Conservation (phyloP, 768 basidiomycete species). For the Porphyrellus cyaneotinctus region DNA sequence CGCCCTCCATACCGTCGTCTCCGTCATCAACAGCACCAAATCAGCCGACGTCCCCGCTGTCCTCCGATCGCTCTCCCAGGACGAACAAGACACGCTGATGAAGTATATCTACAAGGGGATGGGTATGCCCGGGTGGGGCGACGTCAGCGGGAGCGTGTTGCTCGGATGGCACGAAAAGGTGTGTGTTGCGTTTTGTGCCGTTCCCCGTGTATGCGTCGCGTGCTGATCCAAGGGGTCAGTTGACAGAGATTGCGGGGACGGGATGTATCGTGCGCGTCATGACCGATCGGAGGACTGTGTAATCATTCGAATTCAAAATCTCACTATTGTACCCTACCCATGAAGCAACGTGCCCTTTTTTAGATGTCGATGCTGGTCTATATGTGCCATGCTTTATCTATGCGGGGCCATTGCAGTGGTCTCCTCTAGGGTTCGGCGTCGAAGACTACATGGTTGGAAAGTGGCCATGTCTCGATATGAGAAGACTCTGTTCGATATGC, state of each 20-base stretch:
- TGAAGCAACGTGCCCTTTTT: too few species aligned
- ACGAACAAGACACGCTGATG: constrained; percentile 89
- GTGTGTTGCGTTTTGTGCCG: neutral
- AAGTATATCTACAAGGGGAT: constrained; percentile 98
- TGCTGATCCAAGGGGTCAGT: constrained; percentile 38
- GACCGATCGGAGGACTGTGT: constrained; percentile 62
- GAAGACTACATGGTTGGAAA: too few species aligned
- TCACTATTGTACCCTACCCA: neutral
- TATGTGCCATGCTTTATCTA: constrained; percentile 1
- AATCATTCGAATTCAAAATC: constrained; percentile 10
- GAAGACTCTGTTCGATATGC: too few species aligned
- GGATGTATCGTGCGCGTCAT: constrained; percentile 91
- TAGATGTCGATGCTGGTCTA: neutral
- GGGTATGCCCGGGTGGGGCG: constrained; percentile 58
- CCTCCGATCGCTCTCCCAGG: constrained; percentile 66
- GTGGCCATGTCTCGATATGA: too few species aligned
- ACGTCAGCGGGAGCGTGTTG: constrained; percentile 62
- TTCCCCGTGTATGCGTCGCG: constrained; percentile 14
- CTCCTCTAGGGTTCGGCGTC: too few species aligned
- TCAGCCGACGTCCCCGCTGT: constrained; percentile 77
- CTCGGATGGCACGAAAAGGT: constrained; percentile 96
- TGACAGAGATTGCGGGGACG: constrained; percentile 90
- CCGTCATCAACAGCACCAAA: constrained; percentile 93
- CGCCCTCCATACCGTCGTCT: constrained; percentile 74
- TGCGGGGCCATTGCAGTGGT: neutral